Evolutionary conservation across 176 grass and related monocot species (phyloP), one percentile per base, ranked within the genome.

Genomic region (Avena atlantica): DNA sequence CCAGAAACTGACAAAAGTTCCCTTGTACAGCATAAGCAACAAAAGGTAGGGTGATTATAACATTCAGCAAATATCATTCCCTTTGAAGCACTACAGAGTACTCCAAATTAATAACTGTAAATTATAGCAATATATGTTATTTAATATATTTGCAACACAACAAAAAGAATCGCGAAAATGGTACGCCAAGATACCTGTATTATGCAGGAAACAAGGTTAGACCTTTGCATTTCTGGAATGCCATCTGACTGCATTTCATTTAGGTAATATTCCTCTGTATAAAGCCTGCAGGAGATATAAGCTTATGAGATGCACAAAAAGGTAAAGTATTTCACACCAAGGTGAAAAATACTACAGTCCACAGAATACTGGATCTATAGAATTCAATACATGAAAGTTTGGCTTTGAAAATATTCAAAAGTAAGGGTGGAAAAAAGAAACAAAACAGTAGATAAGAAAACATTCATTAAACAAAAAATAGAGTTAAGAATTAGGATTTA

Each of bases 141-240:
- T 42, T 61, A 24, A 40, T 58, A 15, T 23, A 50, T 76, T 12
- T 79, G 12, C 56, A 80, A 57, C 71, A 51, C 53, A 62, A 72
- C 34, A 76, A 90, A 78, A 74, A 29, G 19, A 71, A 42, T 42
- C 6, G 6, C 57, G 83, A 36, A 42, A 42, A 42, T 42, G 40
- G 40, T 42, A 42, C 40, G 34, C 64, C 56, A 84, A 73, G 31
- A 21, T 91, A 98, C 96, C 86, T 98, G 96, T 92, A 95, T 92
- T 84, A 98, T 80, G 79, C 93, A 98, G 17, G 93, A 94, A 80
- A 98, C 93, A 63, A 98, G 90, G 74, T 94, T 98, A 83, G 96
- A 95, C 75, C 93, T 91, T 90, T 96, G 96, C 81, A 98, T 94
- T 92, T 98, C 96, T 83, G 96, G 96, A 83, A 95, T 83, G 85